These are phyloP conservation scores for Parathielavia appendiculata DNA, from an alignment of 495 filamentous ascomycete species.

Conservation along the genomic window DNA sequence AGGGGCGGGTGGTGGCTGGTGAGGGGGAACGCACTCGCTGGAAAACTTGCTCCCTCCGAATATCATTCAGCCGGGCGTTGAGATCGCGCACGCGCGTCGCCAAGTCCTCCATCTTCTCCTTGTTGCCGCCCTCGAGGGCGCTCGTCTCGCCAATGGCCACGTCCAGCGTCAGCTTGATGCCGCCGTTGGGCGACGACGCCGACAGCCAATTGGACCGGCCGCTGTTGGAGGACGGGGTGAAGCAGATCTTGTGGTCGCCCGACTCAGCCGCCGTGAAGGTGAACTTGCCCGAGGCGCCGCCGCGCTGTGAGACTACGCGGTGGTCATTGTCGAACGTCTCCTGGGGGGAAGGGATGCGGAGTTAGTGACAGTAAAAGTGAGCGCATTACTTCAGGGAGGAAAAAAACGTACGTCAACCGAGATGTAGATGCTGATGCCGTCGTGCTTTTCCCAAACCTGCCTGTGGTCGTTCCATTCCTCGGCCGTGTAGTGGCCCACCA, in stretches of 20 bases:
- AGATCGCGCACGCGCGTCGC: slow-evolving; percentile 85
- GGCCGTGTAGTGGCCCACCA: slow-evolving; percentile 85
- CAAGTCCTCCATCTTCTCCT: slow-evolving; percentile 88
- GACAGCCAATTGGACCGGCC: slow-evolving; percentile 64
- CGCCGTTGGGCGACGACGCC: slow-evolving; percentile 57
- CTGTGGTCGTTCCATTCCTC: slow-evolving; percentile 68
- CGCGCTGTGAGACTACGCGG: slow-evolving; percentile 83
- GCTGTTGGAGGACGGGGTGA: slow-evolving; percentile 66
- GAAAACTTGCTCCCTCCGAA: slow-evolving; percentile 90
- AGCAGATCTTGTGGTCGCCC: slow-evolving; percentile 92
- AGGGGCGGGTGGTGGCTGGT: too few relatives aligned
- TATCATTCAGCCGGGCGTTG: slow-evolving; percentile 82
- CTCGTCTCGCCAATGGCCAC: slow-evolving; percentile 93
- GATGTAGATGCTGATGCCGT: slow-evolving; percentile 74
- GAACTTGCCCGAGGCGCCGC: slow-evolving; percentile 72
- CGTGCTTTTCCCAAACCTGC: slow-evolving; percentile 61
- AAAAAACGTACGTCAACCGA: slow-evolving; percentile 64
- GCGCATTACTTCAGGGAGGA: neutral
- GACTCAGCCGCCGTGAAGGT: slow-evolving; percentile 93
- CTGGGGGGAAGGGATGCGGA: slow-evolving; percentile 29
- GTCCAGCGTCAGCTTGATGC: slow-evolving; percentile 79
- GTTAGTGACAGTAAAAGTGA: neutral
- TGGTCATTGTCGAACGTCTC: slow-evolving; percentile 98
- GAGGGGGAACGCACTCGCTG: slow-evolving; percentile 65
- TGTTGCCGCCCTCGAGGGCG: slow-evolving; percentile 89